phyloP scores from a whole-genome alignment of 257 asterid species.

The Osmanthus fragrans region DNA sequence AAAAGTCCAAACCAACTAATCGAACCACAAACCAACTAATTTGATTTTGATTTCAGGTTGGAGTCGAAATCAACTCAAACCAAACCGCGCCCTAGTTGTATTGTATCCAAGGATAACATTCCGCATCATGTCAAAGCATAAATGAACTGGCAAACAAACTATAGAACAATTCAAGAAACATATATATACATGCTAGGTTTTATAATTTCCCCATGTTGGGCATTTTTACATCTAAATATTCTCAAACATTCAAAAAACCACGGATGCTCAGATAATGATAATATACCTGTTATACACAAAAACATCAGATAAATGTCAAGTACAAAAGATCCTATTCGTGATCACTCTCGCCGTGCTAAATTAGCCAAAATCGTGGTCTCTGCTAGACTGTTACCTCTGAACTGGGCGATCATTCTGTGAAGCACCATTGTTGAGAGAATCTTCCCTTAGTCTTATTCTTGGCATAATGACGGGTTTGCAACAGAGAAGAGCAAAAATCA shows the following conservation, averaged over 20 bases:
- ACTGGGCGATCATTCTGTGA: slow-evolving; percentile 22
- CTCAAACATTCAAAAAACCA: not conserved
- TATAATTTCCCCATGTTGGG: not conserved
- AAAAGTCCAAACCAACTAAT: too few species aligned
- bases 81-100: too few species aligned
- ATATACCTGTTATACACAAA: slow-evolving; percentile 11
- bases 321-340: not conserved
- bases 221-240: not conserved
- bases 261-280: not conserved
- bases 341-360: not conserved
- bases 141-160: not conserved
- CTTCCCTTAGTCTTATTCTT: slow-evolving; percentile 46
- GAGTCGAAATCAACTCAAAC: too few species aligned
- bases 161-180: not conserved
- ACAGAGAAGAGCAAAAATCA: slow-evolving; percentile 63
- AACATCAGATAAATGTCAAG: not conserved
- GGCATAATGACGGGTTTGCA: slow-evolving; percentile 75
- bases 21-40: too few species aligned
- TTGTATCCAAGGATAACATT: not conserved
- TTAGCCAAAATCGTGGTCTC: not conserved
- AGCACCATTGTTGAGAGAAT: slow-evolving; percentile 25
- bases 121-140: not conserved
- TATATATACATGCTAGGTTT: not conserved
- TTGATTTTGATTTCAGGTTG: too few species aligned
- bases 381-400: slow-evolving; percentile 21